phyloP scores from a whole-genome alignment of 1,139 yeast genomes.

The Suhomyces ambrosiae region DNA sequence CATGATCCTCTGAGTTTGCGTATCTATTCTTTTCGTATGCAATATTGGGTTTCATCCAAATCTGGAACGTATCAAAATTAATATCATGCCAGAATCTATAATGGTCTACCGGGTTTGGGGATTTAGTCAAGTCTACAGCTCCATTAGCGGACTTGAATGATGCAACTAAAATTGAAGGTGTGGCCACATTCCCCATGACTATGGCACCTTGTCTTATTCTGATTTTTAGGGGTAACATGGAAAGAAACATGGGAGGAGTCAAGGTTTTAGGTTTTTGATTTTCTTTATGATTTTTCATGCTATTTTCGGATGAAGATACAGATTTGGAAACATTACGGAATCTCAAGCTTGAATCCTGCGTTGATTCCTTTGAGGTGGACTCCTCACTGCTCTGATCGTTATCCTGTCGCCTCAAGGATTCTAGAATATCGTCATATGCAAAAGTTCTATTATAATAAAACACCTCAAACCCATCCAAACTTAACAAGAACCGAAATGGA shows the following conservation, averaged over 20 bases:
- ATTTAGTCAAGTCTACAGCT: slow-evolving; percentile 53
- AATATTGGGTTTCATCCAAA: slow-evolving; percentile 71
- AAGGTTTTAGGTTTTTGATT: slow-evolving; percentile 1
- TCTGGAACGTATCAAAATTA: slow-evolving; percentile 51
- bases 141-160: slow-evolving; percentile 64
- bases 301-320: slow-evolving; percentile 3
- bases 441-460: slow-evolving; percentile 77
- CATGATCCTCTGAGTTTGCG: slow-evolving; percentile 7
- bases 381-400: slow-evolving; percentile 6
- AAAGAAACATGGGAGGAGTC: slow-evolving; percentile 24
- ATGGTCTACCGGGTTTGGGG: slow-evolving; percentile 56
- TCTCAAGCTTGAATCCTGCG: slow-evolving; percentile 7
- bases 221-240: slow-evolving; percentile 59
- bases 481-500: slow-evolving; percentile 62
- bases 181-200: slow-evolving; percentile 75
- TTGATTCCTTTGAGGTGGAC: slow-evolving; percentile 4
- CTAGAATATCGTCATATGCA: slow-evolving; percentile 71
- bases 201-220: slow-evolving; percentile 69
- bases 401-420: slow-evolving; percentile 31
- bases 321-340: slow-evolving; percentile 6
- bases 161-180: slow-evolving; percentile 70
- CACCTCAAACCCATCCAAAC: slow-evolving; percentile 76
- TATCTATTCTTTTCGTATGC: slow-evolving; percentile 39
- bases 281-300: slow-evolving; percentile 1
- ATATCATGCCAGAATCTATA: slow-evolving; percentile 51